These are phyloP conservation scores for Salix purpurea DNA, from an alignment of 345 rosid genomes.

Conservation along the genomic window DNA sequence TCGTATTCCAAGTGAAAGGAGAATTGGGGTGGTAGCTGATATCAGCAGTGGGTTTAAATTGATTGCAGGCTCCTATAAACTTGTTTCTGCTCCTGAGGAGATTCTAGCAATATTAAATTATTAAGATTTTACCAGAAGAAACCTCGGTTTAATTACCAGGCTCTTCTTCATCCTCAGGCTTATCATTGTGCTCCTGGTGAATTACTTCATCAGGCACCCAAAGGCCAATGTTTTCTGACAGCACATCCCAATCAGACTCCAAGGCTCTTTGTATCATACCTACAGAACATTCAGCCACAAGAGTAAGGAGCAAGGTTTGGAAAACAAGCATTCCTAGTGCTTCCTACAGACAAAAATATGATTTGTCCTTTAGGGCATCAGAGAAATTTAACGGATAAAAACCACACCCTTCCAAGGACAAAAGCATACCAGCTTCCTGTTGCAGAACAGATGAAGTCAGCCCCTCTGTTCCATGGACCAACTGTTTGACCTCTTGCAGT, in stretches of 20 bases:
- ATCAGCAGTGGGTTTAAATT: not conserved
- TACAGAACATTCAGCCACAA: constrained; percentile 18
- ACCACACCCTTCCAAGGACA: constrained; percentile 4
- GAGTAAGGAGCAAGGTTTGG: constrained; percentile 1
- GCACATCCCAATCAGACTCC: constrained; percentile 70
- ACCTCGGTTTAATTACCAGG: constrained; percentile 44
- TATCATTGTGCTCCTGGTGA: constrained; percentile 78
- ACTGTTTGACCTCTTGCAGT: constrained; percentile 55
- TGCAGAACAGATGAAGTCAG: constrained; percentile 42
- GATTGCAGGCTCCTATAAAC: not conserved
- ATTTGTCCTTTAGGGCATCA: constrained; percentile 7
- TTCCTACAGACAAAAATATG: not conserved
- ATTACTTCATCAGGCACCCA: constrained; percentile 74
- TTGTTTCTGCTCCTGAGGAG: not conserved
- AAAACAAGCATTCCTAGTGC: not conserved
- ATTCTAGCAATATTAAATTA: not conserved
- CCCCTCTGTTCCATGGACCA: constrained; percentile 38
- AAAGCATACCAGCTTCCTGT: constrained; percentile 71
- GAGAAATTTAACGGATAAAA: constrained; percentile 1
- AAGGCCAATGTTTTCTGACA: constrained; percentile 80
- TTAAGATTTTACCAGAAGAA: not conserved
- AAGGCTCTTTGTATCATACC: constrained; percentile 68
- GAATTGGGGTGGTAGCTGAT: not conserved
- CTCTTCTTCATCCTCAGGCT: constrained; percentile 74
- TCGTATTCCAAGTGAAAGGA: not conserved